These are phyloP conservation scores for Peterozyma xylosa DNA, from an alignment of 805 yeast genomes.

Conservation along the genomic window DNA sequence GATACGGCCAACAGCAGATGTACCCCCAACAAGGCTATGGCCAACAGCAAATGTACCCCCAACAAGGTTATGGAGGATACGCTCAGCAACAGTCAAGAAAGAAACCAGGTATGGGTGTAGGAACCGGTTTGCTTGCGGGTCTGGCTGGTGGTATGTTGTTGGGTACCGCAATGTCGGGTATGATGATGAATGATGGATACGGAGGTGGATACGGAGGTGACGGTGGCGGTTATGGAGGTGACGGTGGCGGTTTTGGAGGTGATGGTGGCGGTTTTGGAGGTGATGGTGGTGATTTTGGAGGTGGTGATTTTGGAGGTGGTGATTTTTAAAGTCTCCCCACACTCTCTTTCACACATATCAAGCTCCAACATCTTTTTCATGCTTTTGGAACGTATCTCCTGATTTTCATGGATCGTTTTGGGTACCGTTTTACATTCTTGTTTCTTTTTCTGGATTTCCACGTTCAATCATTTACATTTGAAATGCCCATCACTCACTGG, in stretches of 20 bases:
- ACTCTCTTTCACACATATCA: no score
- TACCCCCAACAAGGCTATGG: constrained; percentile 12
- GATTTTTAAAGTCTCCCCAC: not conserved
- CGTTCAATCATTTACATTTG: not conserved
- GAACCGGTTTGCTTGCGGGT: constrained; percentile 26
- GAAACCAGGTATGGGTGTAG: constrained; percentile 16
- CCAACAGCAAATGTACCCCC: constrained; percentile 14
- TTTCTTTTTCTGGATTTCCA: not conserved
- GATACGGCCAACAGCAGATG: constrained; percentile 11
- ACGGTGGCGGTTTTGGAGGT: constrained; percentile 1
- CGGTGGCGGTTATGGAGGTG: not conserved
- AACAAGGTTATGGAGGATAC: constrained; percentile 7
- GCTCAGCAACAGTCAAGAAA: constrained; percentile 9
- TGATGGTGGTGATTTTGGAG: constrained; percentile 6
- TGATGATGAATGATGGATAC: constrained; percentile 6
- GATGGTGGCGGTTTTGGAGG: constrained; percentile 5
- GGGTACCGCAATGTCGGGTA: constrained; percentile 11
- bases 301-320: constrained; percentile 4
- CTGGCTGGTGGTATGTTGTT: constrained; percentile 20
- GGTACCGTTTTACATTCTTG: not conserved
- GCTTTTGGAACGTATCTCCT: not conserved
- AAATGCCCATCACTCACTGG: no score
- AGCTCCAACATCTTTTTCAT: no score
- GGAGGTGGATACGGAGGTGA: not conserved
- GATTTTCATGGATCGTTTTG: not conserved